Evolutionary conservation across 257 asterid genomes (phyloP).

Genomic region (Fraxinus anomala): DNA sequence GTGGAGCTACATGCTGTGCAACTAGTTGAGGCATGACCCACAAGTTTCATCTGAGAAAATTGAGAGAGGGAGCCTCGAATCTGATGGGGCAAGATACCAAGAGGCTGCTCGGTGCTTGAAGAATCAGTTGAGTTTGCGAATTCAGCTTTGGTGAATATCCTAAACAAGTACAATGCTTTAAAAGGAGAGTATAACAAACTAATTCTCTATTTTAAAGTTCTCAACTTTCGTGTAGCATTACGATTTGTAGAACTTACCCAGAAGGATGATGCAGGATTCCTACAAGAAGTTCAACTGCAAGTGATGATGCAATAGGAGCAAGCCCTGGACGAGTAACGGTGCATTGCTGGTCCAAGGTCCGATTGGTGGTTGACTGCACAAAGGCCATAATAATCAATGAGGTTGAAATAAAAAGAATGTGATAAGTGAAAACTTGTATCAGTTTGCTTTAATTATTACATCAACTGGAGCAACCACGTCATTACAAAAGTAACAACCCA

Average conservation of each 20-base stretch:
- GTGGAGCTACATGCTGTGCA: constrained; percentile 90
- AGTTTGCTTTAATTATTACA: constrained; percentile 44
- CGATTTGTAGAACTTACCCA: constrained; percentile 47
- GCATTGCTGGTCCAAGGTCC: constrained; percentile 97
- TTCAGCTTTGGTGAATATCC: constrained; percentile 80
- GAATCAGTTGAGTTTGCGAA: constrained; percentile 55
- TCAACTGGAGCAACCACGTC: constrained; percentile 96
- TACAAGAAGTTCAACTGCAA: constrained; percentile 87
- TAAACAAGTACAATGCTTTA: constrained; percentile 27
- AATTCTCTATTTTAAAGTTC: constrained; percentile 8
- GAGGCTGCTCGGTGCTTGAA: constrained; percentile 60
- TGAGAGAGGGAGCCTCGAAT: constrained; percentile 86
- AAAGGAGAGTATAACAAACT: not conserved
- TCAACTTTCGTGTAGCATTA: not conserved
- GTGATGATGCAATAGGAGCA: constrained; percentile 97
- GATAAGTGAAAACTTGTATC: not conserved
- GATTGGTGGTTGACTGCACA: constrained; percentile 84
- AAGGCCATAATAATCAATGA: constrained; percentile 16
- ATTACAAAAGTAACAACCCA: constrained; percentile 97
- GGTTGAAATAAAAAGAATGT: not conserved
- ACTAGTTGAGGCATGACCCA: constrained; percentile 81
- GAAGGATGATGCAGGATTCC: constrained; percentile 89
- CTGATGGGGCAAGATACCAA: constrained; percentile 96
- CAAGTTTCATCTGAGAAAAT: constrained; percentile 88
- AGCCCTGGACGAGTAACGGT: constrained; percentile 99